These are phyloP conservation scores for Cercospora janseana DNA, from an alignment of 2,329 filamentous ascomycete species.

Conservation along the genomic window DNA sequence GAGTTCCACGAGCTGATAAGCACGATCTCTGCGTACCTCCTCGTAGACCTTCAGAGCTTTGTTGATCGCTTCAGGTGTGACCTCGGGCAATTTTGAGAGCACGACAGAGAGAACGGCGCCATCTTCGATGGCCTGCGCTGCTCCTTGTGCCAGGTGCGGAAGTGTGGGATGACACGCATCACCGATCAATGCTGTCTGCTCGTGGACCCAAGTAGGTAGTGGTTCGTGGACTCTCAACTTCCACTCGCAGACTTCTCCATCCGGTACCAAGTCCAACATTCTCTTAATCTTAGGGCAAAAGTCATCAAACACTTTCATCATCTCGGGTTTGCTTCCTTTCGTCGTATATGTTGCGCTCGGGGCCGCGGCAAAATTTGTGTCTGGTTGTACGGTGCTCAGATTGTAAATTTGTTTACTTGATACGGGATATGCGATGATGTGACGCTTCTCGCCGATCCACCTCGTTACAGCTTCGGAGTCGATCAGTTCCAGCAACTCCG, in stretches of 20 bases:
- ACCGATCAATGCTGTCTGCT: constrained; percentile 54
- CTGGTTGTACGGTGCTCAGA: constrained; percentile 61
- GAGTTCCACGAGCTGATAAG: constrained; percentile 57
- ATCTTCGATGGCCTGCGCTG: constrained; percentile 65
- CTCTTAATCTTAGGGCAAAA: constrained; percentile 62
- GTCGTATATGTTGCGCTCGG: constrained; percentile 63
- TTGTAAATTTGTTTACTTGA: constrained; percentile 67
- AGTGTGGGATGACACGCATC: constrained; percentile 64
- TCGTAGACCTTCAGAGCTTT: constrained; percentile 58
- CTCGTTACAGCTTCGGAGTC: constrained; percentile 66
- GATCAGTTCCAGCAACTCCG: constrained; percentile 65
- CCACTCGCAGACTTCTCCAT: constrained; percentile 67
- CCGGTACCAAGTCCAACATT: constrained; percentile 60
- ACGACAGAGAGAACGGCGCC: constrained; percentile 56
- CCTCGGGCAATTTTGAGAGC: constrained; percentile 50
- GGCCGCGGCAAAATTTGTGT: constrained; percentile 58
- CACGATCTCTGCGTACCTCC: constrained; percentile 54
- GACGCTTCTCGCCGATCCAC: constrained; percentile 72
- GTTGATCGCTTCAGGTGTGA: constrained; percentile 48
- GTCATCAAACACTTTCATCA: constrained; percentile 59
- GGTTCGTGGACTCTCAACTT: constrained; percentile 62
- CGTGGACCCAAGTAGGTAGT: constrained; percentile 60
- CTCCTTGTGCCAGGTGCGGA: constrained; percentile 63
- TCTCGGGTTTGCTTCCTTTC: constrained; percentile 58
- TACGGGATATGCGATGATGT: constrained; percentile 77